phyloP scores from a whole-genome alignment of 1,284 basidiomycete species.

The Boletus smithii region DNA sequence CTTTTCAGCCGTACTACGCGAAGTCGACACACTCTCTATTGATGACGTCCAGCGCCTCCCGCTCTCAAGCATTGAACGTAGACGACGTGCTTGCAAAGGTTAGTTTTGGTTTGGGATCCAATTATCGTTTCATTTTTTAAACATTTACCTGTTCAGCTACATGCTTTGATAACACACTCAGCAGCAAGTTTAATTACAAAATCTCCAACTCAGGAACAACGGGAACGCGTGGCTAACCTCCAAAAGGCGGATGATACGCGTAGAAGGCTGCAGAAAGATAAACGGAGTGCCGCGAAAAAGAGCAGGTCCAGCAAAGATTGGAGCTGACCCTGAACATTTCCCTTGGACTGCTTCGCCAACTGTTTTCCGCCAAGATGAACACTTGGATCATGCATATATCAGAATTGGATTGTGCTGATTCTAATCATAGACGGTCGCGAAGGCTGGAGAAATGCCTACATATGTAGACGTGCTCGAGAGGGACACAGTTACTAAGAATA shows the following conservation, averaged over 20 bases:
- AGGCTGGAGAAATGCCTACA: neutral
- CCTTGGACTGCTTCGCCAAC: too few species aligned
- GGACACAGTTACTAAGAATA: too few species aligned
- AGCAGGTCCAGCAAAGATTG: conserved; percentile 33
- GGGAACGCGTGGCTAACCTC: conserved; percentile 48
- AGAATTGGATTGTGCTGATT: neutral
- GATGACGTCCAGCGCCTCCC: conserved; percentile 60
- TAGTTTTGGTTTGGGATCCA: conserved; percentile 14
- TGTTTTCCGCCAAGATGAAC: neutral
- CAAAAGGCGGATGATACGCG: conserved; percentile 45
- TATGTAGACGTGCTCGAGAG: too few species aligned
- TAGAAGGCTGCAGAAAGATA: conserved; percentile 50
- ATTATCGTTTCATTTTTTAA: neutral
- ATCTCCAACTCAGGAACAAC: conserved; percentile 55
- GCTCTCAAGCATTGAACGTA: conserved; percentile 74
- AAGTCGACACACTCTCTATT: conserved; percentile 62
- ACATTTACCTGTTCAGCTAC: conserved; percentile 44
- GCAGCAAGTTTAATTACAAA: conserved; percentile 48
- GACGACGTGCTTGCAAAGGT: conserved; percentile 71
- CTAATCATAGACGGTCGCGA: neutral
- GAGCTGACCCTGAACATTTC: conserved; percentile 21
- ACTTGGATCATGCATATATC: neutral
- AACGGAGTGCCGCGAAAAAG: conserved; percentile 45
- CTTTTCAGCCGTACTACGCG: conserved; percentile 57
- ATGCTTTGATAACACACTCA: conserved; percentile 47